These are phyloP conservation scores for Haplosporangium sp. DNA, from an alignment of 371 early-diverging fungal species.

Conservation along the genomic window DNA sequence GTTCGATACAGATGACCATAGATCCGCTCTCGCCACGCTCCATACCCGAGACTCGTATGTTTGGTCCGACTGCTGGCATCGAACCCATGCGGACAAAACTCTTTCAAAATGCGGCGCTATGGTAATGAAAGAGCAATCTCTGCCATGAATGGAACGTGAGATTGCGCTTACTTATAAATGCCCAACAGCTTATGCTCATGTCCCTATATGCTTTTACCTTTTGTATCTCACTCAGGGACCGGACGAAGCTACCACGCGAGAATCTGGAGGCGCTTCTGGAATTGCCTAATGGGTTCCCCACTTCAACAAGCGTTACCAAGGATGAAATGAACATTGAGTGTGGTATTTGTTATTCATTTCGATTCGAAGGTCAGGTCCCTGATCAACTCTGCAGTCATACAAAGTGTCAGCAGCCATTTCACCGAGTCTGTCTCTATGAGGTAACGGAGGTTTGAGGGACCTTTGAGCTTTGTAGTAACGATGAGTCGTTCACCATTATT, in stretches of 20 bases:
- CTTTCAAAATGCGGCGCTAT: conserved; percentile 24
- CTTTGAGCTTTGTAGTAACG: neutral
- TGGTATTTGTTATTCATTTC: conserved; percentile 65
- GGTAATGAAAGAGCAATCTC: conserved; percentile 12
- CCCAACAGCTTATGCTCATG: neutral
- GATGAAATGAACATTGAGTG: conserved; percentile 64
- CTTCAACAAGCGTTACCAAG: conserved; percentile 36
- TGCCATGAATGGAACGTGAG: neutral
- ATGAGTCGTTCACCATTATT: neutral
- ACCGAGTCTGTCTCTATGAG: conserved; percentile 61
- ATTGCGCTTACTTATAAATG: too few species aligned
- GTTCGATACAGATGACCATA: conserved; percentile 47
- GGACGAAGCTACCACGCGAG: conserved; percentile 28
- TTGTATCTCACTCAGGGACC: conserved; percentile 18
- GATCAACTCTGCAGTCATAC: conserved; percentile 62
- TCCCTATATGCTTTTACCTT: neutral
- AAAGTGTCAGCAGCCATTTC: conserved; percentile 63
- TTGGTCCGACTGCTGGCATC: conserved; percentile 35
- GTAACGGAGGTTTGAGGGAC: conserved; percentile 29
- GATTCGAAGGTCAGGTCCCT: conserved; percentile 56
- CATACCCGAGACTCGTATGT: conserved; percentile 40
- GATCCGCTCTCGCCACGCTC: conserved; percentile 40
- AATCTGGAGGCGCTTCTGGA: conserved; percentile 41
- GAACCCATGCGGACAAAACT: conserved; percentile 46
- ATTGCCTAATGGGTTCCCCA: conserved; percentile 48